These are phyloP conservation scores for Coelastrella sp. DNA, from an alignment of 139 green algal genomes.

Conservation along the genomic window DNA sequence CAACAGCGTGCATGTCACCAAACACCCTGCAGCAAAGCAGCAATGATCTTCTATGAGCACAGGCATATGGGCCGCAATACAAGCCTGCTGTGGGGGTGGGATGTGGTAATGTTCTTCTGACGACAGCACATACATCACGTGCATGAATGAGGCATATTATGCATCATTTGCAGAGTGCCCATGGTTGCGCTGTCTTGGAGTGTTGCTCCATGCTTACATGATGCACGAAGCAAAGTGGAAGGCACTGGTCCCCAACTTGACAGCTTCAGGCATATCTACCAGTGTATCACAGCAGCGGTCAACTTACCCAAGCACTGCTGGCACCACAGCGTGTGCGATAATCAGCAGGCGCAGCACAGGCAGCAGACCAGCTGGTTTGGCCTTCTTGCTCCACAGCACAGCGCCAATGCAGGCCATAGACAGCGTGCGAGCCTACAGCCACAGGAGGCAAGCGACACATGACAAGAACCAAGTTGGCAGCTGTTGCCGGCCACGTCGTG, in stretches of 20 bases:
- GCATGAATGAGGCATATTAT: no score
- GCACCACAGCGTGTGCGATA: conserved; percentile 6
- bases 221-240: no score
- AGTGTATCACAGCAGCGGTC: background rate
- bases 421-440: conserved; percentile 15
- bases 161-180: background rate
- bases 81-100: no score
- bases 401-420: conserved; percentile 31
- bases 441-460: background rate
- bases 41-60: no score
- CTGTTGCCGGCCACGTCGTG: no score
- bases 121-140: no score
- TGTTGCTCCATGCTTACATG: no score
- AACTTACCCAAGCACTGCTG: conserved; percentile 29
- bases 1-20: background rate
- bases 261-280: no score
- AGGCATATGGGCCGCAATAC: no score
- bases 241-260: no score
- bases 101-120: no score
- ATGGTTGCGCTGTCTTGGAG: background rate
- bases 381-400: conserved; percentile 38
- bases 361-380: conserved; percentile 26
- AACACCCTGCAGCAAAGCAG: conserved; percentile 28
- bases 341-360: conserved; percentile 18
- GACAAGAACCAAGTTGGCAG: background rate